Evolutionary conservation across 179 eudicot genomes (phyloP).

Genomic region (Actinidia polygama): DNA sequence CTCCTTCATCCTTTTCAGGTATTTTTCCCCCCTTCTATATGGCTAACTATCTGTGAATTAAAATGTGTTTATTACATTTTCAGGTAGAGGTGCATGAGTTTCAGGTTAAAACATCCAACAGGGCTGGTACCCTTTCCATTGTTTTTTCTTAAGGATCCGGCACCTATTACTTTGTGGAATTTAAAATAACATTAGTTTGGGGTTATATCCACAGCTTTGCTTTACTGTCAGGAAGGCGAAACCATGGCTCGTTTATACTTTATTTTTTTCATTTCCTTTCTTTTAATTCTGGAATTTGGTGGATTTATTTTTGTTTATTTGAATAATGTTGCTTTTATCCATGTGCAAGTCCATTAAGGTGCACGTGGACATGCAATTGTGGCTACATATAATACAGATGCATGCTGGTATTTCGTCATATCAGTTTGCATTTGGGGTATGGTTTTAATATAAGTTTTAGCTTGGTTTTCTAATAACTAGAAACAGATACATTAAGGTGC

Average conservation of each 20-base stretch:
- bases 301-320: background rate
- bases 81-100: background rate
- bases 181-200: background rate
- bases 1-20: conserved; percentile 97
- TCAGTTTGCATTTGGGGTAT: background rate
- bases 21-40: conserved; percentile 15
- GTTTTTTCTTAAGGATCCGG: background rate
- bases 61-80: background rate
- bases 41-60: background rate
- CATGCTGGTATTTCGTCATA: background rate
- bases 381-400: background rate
- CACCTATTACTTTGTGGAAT: background rate
- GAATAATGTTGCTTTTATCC: background rate
- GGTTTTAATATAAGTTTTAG: background rate
- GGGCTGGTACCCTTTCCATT: background rate
- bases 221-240: background rate
- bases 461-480: background rate
- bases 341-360: too few species aligned
- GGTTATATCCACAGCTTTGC: background rate
- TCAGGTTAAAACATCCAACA: background rate
- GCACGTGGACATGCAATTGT: background rate
- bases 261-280: background rate
- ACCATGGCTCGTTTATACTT: background rate
- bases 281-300: background rate
- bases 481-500: too few species aligned